Base-by-base conservation (phyloP, 192 early-diverging fungal genomes). In the Backusella tuberculispora region DNA sequence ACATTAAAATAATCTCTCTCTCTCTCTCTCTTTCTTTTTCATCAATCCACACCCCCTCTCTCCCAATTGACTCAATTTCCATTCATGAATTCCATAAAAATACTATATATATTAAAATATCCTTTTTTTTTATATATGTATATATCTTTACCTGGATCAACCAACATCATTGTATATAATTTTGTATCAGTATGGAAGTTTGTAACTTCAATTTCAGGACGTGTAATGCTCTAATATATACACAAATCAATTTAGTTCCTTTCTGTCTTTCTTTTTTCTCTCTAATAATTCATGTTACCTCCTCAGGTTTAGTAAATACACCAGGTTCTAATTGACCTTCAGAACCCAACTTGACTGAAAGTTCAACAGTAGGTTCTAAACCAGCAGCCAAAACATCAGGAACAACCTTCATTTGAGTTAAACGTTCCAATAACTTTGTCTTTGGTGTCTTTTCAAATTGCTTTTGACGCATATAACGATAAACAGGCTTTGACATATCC, bases 391-490 rank as follows among this genome's bases (percentile, higher is more conserved):
- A 80, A n/a, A 93, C 64, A 80, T 94, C 93, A 5, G 93, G 93
- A 40, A 90, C 79, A 47, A 94, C 92, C 81, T 83, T 90, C 93
- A 94, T 94, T 77, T 93, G 92, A 47, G 87, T 81, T 44, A 90
- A 67, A 56, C 93, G 88, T 78, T 94, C 88, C 84, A 90, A 84
- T 73, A 92, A 76, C 46, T 88, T 82, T 67, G 76, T 76, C 19
- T 88, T 81, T 26, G 85, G 88, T 72, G 84, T 78, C 17, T 85
- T 83, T 17, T 78, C 74, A 81, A 91, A 94, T 74, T 87, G 82
- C 45, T 85, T 77, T 78, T 90, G 77, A 71, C 81, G 79, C 81
- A 94, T 81, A 78, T 90, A 85, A 72, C 87, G 86, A 79, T 91
- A 92, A 5, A 93, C 92, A 21, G 93, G 89, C 67, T 84, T 83